These are phyloP conservation scores for Mortierella sp. DNA, from an alignment of 371 early-diverging fungal species.

Conservation along the genomic window DNA sequence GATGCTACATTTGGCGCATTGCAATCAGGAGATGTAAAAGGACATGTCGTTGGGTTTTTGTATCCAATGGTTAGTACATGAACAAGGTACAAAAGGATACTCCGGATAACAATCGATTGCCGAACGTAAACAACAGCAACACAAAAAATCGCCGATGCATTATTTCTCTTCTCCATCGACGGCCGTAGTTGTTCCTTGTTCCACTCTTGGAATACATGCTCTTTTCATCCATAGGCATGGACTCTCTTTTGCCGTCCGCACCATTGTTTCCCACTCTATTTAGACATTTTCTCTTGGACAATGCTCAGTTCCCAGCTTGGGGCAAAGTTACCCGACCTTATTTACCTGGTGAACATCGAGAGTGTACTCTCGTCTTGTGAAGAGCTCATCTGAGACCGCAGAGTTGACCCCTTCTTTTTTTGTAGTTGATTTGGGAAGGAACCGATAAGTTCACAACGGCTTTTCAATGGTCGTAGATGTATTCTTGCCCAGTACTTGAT, in stretches of 20 bases:
- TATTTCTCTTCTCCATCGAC: not conserved
- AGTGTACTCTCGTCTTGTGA: slow-evolving; percentile 17
- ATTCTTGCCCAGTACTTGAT: not conserved
- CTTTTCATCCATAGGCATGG: not conserved
- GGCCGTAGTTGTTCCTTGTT: not conserved
- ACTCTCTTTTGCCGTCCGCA: not conserved
- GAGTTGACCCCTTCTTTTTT: slow-evolving; percentile 2
- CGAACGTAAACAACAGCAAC: not conserved
- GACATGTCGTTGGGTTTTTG: not conserved
- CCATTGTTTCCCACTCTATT: not conserved
- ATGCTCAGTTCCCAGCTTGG: not conserved
- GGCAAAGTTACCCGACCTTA: not conserved
- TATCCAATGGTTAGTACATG: slow-evolving; percentile 1
- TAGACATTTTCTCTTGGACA: not conserved
- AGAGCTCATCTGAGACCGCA: slow-evolving; percentile 10
- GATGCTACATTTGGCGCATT: slow-evolving; percentile 19
- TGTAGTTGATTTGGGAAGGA: not conserved
- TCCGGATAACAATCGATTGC: slow-evolving; percentile 5
- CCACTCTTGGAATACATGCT: not conserved
- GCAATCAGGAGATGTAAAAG: not conserved
- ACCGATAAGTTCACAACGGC: not conserved
- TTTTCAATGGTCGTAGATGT: not conserved
- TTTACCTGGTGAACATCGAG: slow-evolving; percentile 16
- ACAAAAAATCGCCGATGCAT: slow-evolving; percentile 25
- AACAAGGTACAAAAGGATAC: not conserved